Evolutionary conservation across 768 basidiomycete genomes (phyloP).

Genomic region (Rickenella mellea): DNA sequence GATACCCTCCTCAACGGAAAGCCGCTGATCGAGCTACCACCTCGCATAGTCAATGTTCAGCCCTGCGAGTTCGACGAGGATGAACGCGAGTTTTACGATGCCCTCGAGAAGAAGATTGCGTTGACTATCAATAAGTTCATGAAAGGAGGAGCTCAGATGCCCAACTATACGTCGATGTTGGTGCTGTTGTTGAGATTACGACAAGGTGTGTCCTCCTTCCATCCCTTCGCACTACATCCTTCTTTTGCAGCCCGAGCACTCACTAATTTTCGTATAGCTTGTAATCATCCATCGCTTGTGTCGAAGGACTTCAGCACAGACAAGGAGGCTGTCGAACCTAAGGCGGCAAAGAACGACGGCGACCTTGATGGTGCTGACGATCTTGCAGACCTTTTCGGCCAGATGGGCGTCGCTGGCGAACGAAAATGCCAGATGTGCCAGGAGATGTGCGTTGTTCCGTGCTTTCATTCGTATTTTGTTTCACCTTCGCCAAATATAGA

Average conservation of each 20-base stretch:
- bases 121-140: slow-evolving; percentile 60
- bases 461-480: not conserved
- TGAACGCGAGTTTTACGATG: slow-evolving; percentile 73
- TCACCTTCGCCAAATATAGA: slow-evolving; percentile 17
- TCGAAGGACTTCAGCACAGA: slow-evolving; percentile 68
- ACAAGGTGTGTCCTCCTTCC: slow-evolving; percentile 51
- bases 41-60: slow-evolving; percentile 58
- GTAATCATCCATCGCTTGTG: slow-evolving; percentile 81
- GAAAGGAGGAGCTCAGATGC: slow-evolving; percentile 35
- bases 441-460: slow-evolving; percentile 38
- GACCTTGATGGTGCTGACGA: slow-evolving; percentile 60
- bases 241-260: slow-evolving; percentile 1
- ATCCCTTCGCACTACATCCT: not conserved
- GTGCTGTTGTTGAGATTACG: slow-evolving; percentile 72
- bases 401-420: slow-evolving; percentile 46
- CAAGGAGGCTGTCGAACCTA: slow-evolving; percentile 66
- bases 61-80: slow-evolving; percentile 68
- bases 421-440: slow-evolving; percentile 78
- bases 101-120: slow-evolving; percentile 60
- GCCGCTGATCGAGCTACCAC: slow-evolving; percentile 72
- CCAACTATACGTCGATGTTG: slow-evolving; percentile 62
- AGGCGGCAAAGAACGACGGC: slow-evolving; percentile 40
- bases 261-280: slow-evolving; percentile 40
- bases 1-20: slow-evolving; percentile 66
- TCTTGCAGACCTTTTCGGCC: slow-evolving; percentile 63